Conservation (phyloP, 2,329 filamentous ascomycete genomes). For the Fusarium oligoseptatum region DNA sequence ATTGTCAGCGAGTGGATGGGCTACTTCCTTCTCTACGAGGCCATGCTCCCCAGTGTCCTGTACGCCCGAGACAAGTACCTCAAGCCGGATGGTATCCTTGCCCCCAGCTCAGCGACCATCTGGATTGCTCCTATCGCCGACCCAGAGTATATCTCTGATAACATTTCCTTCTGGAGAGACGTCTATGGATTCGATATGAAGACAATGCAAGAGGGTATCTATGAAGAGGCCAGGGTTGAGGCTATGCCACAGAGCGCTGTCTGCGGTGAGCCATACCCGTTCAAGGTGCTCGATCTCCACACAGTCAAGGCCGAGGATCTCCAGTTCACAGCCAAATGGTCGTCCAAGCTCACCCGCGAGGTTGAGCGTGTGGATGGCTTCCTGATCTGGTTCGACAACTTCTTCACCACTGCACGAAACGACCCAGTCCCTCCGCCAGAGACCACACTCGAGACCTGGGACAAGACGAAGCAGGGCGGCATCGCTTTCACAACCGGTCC, state of each 20-base stretch:
- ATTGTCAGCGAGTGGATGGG: conserved; percentile 99
- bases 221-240: conserved; percentile 85
- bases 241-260: conserved; percentile 73
- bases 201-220: conserved; percentile 86
- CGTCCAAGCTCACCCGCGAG: conserved; percentile 70
- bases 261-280: conserved; percentile 72
- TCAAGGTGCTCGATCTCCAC: conserved; percentile 83
- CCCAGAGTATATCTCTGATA: conserved; percentile 80
- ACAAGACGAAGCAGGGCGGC: conserved; percentile 67
- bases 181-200: conserved; percentile 97
- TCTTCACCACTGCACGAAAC: conserved; percentile 78
- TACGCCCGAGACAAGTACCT: conserved; percentile 91
- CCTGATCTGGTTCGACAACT: conserved; percentile 93
- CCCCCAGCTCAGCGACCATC: conserved; percentile 87
- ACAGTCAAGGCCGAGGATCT: conserved; percentile 79
- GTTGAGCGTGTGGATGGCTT: conserved; percentile 85
- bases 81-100: conserved; percentile 82
- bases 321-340: conserved; percentile 78
- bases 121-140: conserved; percentile 86
- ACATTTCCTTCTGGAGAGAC: conserved; percentile 87
- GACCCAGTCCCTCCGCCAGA: conserved; percentile 63
- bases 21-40: conserved; percentile 92
- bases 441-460: conserved; percentile 74
- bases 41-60: conserved; percentile 94
- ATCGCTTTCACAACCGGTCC: conserved; percentile 93